A percentile compares a stretch with the other conserved stretches of the same genome.
Evolutionary conservation across 192 early-diverging fungal genomes (phyloP).

Genomic region (Podila epicladia): DNA sequence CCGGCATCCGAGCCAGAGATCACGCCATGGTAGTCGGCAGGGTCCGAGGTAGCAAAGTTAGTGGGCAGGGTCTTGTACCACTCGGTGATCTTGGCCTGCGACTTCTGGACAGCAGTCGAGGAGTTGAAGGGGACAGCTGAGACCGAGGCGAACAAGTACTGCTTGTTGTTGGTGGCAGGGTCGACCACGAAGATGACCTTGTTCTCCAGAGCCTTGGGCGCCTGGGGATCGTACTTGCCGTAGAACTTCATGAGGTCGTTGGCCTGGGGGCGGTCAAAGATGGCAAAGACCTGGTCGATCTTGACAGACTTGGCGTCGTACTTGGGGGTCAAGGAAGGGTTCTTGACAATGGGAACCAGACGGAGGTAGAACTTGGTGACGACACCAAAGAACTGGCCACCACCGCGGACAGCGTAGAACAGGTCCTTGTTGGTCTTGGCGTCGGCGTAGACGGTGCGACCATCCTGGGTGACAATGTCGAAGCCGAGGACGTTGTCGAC

Average conservation of each 20-base stretch:
- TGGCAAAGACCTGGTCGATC: conserved; percentile 50
- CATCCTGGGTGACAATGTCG: conserved; percentile 33
- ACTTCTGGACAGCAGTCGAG: conserved; percentile 25
- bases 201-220: conserved; percentile 48
- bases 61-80: conserved; percentile 50
- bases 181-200: conserved; percentile 46
- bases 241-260: conserved; percentile 31
- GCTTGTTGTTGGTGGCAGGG: conserved; percentile 28
- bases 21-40: conserved; percentile 28
- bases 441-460: conserved; percentile 37
- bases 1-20: conserved; percentile 37
- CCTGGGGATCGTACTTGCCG: conserved; percentile 41
- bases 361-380: conserved; percentile 46
- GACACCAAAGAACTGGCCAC: conserved; percentile 51
- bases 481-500: conserved; percentile 50
- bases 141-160: conserved; percentile 48
- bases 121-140: conserved; percentile 42
- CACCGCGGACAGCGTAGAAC: conserved; percentile 45
- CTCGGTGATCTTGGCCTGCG: conserved; percentile 36
- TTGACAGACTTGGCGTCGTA: conserved; percentile 31
- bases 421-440: conserved; percentile 40
- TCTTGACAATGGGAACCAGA: conserved; percentile 43
- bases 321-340: conserved; percentile 34
- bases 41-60: conserved; percentile 43
- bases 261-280: conserved; percentile 48